A percentile compares a stretch with the other conserved stretches of the same genome.
These are phyloP conservation scores for Botrytis galanthina DNA, from an alignment of 2,329 filamentous ascomycete genomes.

Conservation along the genomic window DNA sequence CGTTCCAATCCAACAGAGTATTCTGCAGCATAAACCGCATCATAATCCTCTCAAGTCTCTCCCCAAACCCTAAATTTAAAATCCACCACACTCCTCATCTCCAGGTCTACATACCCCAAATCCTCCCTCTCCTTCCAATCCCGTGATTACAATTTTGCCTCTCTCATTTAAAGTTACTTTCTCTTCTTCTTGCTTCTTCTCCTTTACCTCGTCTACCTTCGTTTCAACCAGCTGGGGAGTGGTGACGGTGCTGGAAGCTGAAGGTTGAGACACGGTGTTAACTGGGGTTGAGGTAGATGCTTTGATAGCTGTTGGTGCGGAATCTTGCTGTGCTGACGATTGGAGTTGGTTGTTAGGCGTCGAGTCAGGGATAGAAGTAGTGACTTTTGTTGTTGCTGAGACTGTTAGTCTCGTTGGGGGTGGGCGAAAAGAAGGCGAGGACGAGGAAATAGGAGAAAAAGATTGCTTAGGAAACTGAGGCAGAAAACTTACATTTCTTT, in stretches of 20 bases:
- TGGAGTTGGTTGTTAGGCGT: not conserved
- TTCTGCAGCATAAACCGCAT: not conserved
- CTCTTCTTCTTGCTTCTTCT: not conserved
- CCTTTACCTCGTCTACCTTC: not conserved
- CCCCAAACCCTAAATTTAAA: not conserved
- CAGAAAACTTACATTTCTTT: constrained; percentile 28
- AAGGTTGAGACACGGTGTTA: not conserved
- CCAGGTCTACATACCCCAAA: constrained; percentile 17
- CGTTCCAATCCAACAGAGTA: not conserved
- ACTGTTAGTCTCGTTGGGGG: not conserved
- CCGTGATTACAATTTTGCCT: constrained; percentile 23
- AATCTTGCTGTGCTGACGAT: not conserved
- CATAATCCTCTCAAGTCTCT: not conserved
- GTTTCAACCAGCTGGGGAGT: not conserved
- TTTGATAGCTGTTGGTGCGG: not conserved
- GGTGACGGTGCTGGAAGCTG: not conserved
- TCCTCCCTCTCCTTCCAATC: not conserved
- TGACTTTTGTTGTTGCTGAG: not conserved
- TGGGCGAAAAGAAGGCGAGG: not conserved
- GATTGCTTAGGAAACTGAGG: not conserved
- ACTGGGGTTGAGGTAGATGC: not conserved
- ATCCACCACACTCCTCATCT: constrained; percentile 19
- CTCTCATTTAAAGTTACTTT: constrained; percentile 13
- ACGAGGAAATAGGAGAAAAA: not conserved
- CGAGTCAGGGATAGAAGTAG: not conserved